Evolutionary conservation across 129 eudicot genomes (phyloP).

Genomic region (Lactuca sativa): DNA sequence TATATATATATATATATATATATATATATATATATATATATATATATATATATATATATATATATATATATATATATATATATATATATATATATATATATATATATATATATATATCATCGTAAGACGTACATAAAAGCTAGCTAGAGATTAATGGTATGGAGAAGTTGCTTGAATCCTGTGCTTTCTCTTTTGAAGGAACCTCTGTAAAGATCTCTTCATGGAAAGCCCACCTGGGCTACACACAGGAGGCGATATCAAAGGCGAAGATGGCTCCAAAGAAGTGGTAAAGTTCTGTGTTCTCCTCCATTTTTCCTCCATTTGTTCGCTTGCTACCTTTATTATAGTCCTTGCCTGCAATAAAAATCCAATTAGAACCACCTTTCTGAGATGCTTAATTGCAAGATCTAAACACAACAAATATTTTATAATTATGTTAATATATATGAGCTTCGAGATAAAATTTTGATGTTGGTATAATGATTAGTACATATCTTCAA

Average conservation of each 20-base stretch:
- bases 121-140: no score
- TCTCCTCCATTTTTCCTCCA: constrained; percentile 34
- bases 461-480: not conserved
- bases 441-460: no score
- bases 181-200: constrained; percentile 61
- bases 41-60: no score
- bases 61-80: no score
- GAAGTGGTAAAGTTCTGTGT: constrained; percentile 8
- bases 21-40: no score
- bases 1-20: no score
- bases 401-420: not conserved
- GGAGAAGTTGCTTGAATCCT: constrained; percentile 64
- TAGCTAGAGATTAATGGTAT: constrained; percentile 25
- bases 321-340: constrained; percentile 46
- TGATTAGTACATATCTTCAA: not conserved
- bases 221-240: constrained; percentile 45
- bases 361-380: not conserved
- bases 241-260: constrained; percentile 4
- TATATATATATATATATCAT: no score
- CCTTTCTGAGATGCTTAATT: not conserved
- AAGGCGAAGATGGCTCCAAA: constrained; percentile 25
- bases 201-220: constrained; percentile 65
- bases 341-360: constrained; percentile 63
- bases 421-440: no score
- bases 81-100: no score